phyloP scores from a whole-genome alignment of 305 asterid species.

The Fraxinus velutina region DNA sequence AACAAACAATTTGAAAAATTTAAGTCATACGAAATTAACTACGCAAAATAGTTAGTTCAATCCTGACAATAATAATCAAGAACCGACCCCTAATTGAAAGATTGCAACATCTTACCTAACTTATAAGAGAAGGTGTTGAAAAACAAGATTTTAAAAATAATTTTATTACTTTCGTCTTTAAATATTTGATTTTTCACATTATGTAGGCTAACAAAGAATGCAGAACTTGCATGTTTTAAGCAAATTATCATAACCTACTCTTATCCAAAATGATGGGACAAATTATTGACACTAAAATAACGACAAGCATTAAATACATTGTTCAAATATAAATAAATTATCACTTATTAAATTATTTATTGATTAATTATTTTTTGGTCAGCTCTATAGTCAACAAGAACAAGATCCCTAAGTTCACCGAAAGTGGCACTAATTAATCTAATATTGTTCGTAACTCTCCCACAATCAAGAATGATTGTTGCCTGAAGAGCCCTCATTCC shows the following conservation, averaged over 20 bases:
- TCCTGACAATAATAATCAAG: neutral
- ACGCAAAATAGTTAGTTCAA: neutral
- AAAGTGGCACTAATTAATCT: constrained; percentile 28
- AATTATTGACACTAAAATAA: constrained; percentile 36
- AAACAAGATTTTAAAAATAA: neutral
- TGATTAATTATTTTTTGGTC: neutral
- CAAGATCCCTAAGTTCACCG: constrained; percentile 28
- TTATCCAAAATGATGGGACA: constrained; percentile 30
- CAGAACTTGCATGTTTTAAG: constrained; percentile 4
- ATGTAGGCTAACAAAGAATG: neutral
- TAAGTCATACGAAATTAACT: neutral
- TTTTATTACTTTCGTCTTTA: neutral
- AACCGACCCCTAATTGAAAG: neutral
- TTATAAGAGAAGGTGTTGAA: neutral
- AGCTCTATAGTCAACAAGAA: constrained; percentile 29
- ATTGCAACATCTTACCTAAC: neutral
- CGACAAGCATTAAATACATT: neutral
- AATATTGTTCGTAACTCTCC: neutral
- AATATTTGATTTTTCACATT: neutral
- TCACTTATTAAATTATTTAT: neutral
- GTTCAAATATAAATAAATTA: neutral
- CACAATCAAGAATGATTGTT: constrained; percentile 12
- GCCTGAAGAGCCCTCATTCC: neutral
- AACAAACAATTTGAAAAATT: neutral
- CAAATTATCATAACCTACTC: constrained; percentile 10